Base-by-base conservation (phyloP, 257 asterid genomes). In the Capsicum chinense region DNA sequence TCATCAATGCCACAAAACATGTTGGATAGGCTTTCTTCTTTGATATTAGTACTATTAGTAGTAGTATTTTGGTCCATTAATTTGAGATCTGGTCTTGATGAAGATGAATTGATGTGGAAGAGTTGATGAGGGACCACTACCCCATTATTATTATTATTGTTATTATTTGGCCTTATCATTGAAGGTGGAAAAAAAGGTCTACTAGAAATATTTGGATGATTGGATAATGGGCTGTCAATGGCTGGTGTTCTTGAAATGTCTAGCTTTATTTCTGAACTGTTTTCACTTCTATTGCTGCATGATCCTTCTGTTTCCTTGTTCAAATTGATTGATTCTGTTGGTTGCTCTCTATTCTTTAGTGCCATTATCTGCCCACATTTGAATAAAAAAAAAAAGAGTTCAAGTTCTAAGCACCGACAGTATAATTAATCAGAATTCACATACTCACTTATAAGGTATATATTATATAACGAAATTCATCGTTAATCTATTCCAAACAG, bases 261-360 rank as follows among this genome's bases (percentile, higher is more conserved):
- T 17, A 93, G 89, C 92, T 92, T 94, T 84, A 94, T 90, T 62
- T 96, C 98, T 14, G 97, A 96, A 87, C 95, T 96, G 93, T 93
- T 94, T 82, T 94, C 98, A 83, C 98, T 94, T 89, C 95, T 92
- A 85, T 94, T 96, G 67, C 98, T 94, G 95, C 94, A 87, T 6
- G 97, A 94, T 0, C 97, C 98, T 89, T 96, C 98, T 84, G 98
- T 96, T 86, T 96, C 99, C 79, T 94, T 95, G 98, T 95, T 94
- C 85, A 95, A 95, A 89, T 94, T 95, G 87, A 96, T 96, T 14
- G 98, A 92, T 68, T 92, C 98, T 19, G 95, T 93, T 85, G 98
- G 93, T 85, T 83, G 85, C 35, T 95, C 99, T 90, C 92, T 93
- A n/a, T 88, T 91, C 90, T 94, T 96, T 86, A 96, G 92, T 88